Evolutionary conservation across 1,139 yeast genomes (phyloP).

Genomic region (Zhuliangozyma parablackwelliae): DNA sequence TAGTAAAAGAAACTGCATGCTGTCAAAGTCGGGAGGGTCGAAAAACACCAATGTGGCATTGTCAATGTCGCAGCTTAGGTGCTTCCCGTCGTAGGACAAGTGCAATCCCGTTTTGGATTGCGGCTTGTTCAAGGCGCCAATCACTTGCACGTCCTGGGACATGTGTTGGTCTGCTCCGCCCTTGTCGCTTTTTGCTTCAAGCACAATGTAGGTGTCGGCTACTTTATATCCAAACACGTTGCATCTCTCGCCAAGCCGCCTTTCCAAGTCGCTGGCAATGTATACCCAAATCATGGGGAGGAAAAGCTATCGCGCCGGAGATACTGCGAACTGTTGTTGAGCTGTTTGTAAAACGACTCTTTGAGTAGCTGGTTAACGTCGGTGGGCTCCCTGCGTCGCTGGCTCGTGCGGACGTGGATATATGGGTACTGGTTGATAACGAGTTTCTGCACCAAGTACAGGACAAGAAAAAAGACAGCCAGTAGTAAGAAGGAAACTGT

Average conservation of each 20-base stretch:
- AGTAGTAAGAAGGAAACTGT: too few relatives aligned
- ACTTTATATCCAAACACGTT: slow-evolving; percentile 25
- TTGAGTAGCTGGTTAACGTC: background rate
- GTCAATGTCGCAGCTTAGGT: background rate
- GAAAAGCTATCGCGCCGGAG: slow-evolving; percentile 40
- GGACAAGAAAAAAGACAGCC: too few relatives aligned
- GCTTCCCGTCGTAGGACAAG: slow-evolving; percentile 6
- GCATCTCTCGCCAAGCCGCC: slow-evolving; percentile 5
- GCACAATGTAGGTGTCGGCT: slow-evolving; percentile 21
- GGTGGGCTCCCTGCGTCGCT: too few relatives aligned
- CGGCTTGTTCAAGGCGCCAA: slow-evolving; percentile 18
- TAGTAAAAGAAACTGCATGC: slow-evolving; percentile 76
- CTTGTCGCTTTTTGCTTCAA: slow-evolving; percentile 15
- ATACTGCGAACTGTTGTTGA: slow-evolving; percentile 42
- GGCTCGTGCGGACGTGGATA: too few relatives aligned
- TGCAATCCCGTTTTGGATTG: slow-evolving; percentile 7
- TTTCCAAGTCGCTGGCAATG: slow-evolving; percentile 31
- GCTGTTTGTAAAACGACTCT: slow-evolving; percentile 26
- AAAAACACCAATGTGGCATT: slow-evolving; percentile 48
- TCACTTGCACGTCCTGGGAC: slow-evolving; percentile 14
- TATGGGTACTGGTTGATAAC: too few relatives aligned
- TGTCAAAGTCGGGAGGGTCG: slow-evolving; percentile 68
- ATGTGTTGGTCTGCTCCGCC: slow-evolving; percentile 9
- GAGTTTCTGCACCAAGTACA: too few relatives aligned
- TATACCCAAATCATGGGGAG: slow-evolving; percentile 24